These are phyloP conservation scores for Pachyrhizus erosus DNA, from an alignment of 306 rosid genomes.

Conservation along the genomic window DNA sequence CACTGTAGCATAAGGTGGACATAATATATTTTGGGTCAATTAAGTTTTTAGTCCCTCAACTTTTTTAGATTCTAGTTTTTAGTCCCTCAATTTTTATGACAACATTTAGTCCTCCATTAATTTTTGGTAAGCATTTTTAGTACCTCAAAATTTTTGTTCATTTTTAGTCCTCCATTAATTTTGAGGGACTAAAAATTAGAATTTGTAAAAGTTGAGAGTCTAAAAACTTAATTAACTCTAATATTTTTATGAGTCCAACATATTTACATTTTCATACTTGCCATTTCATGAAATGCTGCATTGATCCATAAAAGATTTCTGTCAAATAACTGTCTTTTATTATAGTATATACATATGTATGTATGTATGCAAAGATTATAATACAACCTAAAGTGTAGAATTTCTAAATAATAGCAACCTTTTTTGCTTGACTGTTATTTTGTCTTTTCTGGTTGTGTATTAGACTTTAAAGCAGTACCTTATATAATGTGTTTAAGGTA, in stretches of 20 bases:
- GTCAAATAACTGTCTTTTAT: neutral
- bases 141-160: too few relatives aligned
- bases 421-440: constrained; percentile 15
- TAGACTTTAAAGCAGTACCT: neutral
- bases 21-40: too few relatives aligned
- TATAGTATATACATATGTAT: neutral
- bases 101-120: too few relatives aligned
- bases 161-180: too few relatives aligned
- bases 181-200: too few relatives aligned
- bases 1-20: constrained; percentile 9
- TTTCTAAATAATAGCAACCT: constrained; percentile 23
- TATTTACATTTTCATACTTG: constrained; percentile 25
- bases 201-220: too few relatives aligned
- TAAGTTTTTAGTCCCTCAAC: too few relatives aligned
- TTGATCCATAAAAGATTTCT: neutral
- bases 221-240: too few relatives aligned
- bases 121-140: too few relatives aligned
- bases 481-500: constrained; percentile 1
- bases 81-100: too few relatives aligned
- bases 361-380: constrained; percentile 6
- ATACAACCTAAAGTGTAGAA: constrained; percentile 8
- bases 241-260: constrained; percentile 4
- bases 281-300: constrained; percentile 31
- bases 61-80: too few relatives aligned
- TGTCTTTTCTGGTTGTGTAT: constrained; percentile 3